These are phyloP conservation scores for Xylaria sp. DNA, from an alignment of 2,329 filamentous ascomycete genomes.

Conservation along the genomic window DNA sequence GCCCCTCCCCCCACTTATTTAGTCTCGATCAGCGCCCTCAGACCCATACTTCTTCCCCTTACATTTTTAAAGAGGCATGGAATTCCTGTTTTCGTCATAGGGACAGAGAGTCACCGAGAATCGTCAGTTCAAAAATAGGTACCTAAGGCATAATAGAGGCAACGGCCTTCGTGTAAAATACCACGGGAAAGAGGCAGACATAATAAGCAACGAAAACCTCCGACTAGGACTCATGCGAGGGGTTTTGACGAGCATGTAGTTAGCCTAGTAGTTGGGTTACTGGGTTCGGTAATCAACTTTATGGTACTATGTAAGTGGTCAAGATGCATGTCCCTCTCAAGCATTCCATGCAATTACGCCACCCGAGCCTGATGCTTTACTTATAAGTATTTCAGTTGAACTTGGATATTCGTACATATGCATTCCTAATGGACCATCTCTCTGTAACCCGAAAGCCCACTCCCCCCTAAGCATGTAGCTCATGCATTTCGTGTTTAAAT, in stretches of 20 bases:
- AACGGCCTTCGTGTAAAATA: not conserved
- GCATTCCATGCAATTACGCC: not conserved
- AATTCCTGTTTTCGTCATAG: not conserved
- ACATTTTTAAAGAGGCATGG: not conserved
- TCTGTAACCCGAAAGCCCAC: not conserved
- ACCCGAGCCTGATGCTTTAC: not conserved
- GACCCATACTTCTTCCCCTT: slow-evolving; percentile 8
- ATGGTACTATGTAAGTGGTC: too few relatives aligned
- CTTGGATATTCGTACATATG: slow-evolving; percentile 2
- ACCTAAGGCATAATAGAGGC: too few relatives aligned
- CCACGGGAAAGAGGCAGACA: not conserved
- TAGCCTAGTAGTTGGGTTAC: too few relatives aligned
- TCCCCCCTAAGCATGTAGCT: not conserved
- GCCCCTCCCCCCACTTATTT: slow-evolving; percentile 33
- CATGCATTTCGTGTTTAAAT: not conserved
- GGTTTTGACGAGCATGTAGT: too few relatives aligned
- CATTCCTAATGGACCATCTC: not conserved
- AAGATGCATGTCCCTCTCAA: not conserved
- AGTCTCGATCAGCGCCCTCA: not conserved
- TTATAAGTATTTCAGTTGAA: not conserved
- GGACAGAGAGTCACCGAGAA: not conserved
- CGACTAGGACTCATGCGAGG: too few relatives aligned
- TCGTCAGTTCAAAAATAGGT: too few relatives aligned
- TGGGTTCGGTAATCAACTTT: too few relatives aligned
- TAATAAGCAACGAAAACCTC: not conserved